These are phyloP conservation scores for Jaminaea rosea DNA, from an alignment of 1,284 basidiomycete species.

Conservation along the genomic window DNA sequence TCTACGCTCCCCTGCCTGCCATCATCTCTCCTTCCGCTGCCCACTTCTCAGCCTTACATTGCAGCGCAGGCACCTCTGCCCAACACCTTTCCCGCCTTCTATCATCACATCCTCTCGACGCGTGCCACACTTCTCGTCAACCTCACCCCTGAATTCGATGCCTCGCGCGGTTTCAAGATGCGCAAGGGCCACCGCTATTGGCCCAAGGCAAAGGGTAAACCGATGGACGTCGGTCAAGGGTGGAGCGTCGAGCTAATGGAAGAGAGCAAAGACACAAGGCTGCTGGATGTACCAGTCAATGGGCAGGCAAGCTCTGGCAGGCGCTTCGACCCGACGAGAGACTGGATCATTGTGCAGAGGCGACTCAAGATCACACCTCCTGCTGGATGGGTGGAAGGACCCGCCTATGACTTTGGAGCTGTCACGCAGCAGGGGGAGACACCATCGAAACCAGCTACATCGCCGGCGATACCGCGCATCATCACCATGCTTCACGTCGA, in stretches of 20 bases:
- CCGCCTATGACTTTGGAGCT: neutral
- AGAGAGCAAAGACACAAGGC: slow-evolving; percentile 8
- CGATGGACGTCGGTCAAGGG: neutral
- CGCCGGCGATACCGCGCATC: neutral
- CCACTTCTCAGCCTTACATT: slow-evolving; percentile 59
- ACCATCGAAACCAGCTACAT: too few relatives aligned
- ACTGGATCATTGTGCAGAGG: neutral
- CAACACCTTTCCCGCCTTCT: slow-evolving; percentile 84
- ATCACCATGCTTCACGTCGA: slow-evolving; percentile 61
- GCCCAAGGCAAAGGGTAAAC: slow-evolving; percentile 23
- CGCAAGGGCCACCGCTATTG: slow-evolving; percentile 41
- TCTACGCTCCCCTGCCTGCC: neutral
- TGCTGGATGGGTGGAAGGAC: neutral
- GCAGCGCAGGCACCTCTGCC: slow-evolving; percentile 90
- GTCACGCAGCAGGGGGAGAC: too few relatives aligned
- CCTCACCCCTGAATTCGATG: slow-evolving; percentile 27
- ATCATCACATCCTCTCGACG: slow-evolving; percentile 17
- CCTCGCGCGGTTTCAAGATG: neutral
- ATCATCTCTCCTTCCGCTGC: too few relatives aligned
- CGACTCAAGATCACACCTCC: neutral
- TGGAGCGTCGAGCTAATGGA: slow-evolving; percentile 1
- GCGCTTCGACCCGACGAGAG: slow-evolving; percentile 11
- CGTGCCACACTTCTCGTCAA: slow-evolving; percentile 29
- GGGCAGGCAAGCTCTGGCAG: too few relatives aligned
- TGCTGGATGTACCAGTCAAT: too few relatives aligned